These are phyloP conservation scores for Apiospora hydei DNA, from an alignment of 2,329 filamentous ascomycete genomes.

Conservation along the genomic window DNA sequence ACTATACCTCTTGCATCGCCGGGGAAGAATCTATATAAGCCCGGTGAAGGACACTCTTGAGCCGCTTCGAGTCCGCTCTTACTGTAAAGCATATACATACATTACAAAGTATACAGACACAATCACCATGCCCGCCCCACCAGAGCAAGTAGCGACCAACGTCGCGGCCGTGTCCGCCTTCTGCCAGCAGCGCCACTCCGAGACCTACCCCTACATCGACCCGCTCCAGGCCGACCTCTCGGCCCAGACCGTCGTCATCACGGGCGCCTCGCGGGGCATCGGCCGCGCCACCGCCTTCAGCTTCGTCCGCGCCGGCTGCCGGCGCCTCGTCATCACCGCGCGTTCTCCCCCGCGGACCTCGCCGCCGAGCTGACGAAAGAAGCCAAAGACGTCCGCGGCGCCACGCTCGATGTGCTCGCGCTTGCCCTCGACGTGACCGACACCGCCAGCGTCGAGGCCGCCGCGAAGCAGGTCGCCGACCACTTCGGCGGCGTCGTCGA, in stretches of 20 bases:
- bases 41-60: no score
- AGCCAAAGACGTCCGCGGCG: neutral
- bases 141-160: neutral
- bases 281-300: slow-evolving; percentile 42
- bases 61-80: no score
- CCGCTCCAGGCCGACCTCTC: slow-evolving; percentile 37
- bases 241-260: slow-evolving; percentile 46
- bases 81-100: no score
- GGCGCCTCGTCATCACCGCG: slow-evolving; percentile 44
- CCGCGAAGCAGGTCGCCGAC: slow-evolving; percentile 31
- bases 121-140: neutral
- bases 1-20: neutral
- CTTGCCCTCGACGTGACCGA: slow-evolving; percentile 45
- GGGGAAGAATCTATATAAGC: neutral
- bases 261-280: slow-evolving; percentile 45
- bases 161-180: neutral
- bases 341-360: slow-evolving; percentile 35
- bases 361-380: slow-evolving; percentile 37
- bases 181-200: slow-evolving; percentile 26
- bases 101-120: no score
- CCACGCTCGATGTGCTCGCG: slow-evolving; percentile 40
- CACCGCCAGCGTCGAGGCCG: slow-evolving; percentile 40
- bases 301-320: slow-evolving; percentile 46
- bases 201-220: slow-evolving; percentile 45
- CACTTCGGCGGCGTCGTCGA: slow-evolving; percentile 43